Evolutionary conservation across 202 grass and related monocot genomes (phyloP).

Genomic region (Eragrostis tef): DNA sequence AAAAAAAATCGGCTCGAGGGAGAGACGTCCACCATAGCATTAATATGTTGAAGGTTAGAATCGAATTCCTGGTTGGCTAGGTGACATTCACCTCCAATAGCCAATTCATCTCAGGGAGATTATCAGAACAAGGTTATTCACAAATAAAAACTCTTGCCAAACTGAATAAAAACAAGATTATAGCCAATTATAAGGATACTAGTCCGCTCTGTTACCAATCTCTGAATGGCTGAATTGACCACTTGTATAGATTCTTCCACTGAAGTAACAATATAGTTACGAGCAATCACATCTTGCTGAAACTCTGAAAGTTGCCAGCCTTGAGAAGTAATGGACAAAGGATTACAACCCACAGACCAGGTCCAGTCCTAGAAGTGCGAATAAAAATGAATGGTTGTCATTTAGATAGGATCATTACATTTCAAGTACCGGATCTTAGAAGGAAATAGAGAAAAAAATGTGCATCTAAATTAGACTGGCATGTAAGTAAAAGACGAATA

Average conservation of each 20-base stretch:
- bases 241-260: slow-evolving; percentile 87
- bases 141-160: neutral
- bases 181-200: slow-evolving; percentile 66
- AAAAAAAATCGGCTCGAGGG: too few relatives aligned
- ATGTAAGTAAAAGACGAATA: neutral
- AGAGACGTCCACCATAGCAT: too few relatives aligned
- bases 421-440: neutral
- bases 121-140: slow-evolving; percentile 25
- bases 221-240: slow-evolving; percentile 80
- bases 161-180: slow-evolving; percentile 1
- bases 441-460: slow-evolving; percentile 8
- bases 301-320: slow-evolving; percentile 80
- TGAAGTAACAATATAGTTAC: slow-evolving; percentile 86
- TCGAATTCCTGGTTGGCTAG: too few relatives aligned
- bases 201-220: slow-evolving; percentile 62
- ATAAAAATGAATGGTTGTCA: slow-evolving; percentile 22
- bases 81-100: too few relatives aligned
- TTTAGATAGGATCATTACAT: slow-evolving; percentile 25
- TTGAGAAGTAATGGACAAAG: slow-evolving; percentile 76
- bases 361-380: slow-evolving; percentile 74
- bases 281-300: slow-evolving; percentile 81
- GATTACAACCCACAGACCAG: slow-evolving; percentile 95
- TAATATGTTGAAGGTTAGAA: too few relatives aligned
- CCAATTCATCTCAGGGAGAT: too few relatives aligned
- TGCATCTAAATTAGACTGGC: neutral